phyloP scores from a whole-genome alignment of 1,284 basidiomycete species.

The Ustilago curta region DNA sequence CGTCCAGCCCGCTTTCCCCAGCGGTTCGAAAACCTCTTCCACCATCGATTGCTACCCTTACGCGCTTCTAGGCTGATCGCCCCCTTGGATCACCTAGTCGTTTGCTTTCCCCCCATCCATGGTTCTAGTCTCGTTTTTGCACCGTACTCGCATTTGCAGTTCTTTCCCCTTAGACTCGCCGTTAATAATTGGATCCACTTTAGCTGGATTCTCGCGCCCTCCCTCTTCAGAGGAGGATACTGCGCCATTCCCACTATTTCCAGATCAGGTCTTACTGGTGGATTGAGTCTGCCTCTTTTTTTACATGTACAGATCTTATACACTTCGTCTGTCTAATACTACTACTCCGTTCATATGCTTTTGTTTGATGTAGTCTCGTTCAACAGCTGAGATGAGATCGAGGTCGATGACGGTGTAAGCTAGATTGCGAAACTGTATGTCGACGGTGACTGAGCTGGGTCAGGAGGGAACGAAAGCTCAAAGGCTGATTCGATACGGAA shows the following conservation, averaged over 20 bases:
- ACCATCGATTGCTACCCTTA: constrained; percentile 39
- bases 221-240: not conserved
- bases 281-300: constrained; percentile 7
- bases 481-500: constrained; percentile 9
- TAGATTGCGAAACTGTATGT: not conserved
- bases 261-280: not conserved
- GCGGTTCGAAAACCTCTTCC: constrained; percentile 16
- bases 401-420: not conserved
- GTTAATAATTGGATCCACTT: constrained; percentile 34
- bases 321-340: constrained; percentile 7
- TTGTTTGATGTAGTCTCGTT: not conserved
- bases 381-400: not conserved
- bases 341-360: constrained; percentile 8
- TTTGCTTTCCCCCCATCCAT: constrained; percentile 27
- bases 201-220: constrained; percentile 7
- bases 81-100: constrained; percentile 6
- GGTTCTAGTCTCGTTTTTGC: constrained; percentile 29
- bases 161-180: constrained; percentile 20
- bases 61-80: constrained; percentile 7
- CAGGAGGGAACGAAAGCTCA: not conserved
- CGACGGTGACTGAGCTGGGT: not conserved
- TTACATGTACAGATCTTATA: constrained; percentile 38
- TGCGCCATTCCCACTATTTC: constrained; percentile 12
- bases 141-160: constrained; percentile 42
- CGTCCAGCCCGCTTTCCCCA: not conserved